Base-by-base conservation (phyloP, 192 early-diverging fungal species). In the Gigaspora rosea region DNA sequence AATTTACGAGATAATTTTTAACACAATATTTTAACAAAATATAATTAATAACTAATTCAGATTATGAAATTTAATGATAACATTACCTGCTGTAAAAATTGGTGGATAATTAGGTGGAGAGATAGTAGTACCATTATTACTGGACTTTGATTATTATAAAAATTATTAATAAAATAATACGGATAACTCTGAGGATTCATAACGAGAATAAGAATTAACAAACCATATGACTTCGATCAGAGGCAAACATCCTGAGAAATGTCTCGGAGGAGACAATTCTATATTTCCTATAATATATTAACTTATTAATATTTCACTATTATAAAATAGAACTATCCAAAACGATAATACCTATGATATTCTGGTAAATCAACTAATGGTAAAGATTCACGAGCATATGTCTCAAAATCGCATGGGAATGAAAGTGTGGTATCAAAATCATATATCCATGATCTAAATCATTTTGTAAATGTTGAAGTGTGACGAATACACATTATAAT, bases 181-280 rank as follows among this genome's bases (percentile, higher is more conserved):
- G 12, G 4, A 56, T 56, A 4, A 56, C 2, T 4, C 12, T 4
- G 18, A 54, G 3, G 3, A 54, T 8, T 13, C n/a, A 0, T 71
- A 32, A 12, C 15, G 32, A 32, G 27, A 1, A n/a, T 9, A 48
- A 27, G 22, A 35, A 33, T 41, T 33, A n/a, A 58, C 71, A n/a
- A 48, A 75, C 73, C 73, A 75, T 75, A 50, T 75, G 73, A 49
- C 46, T 50, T 61, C 73, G 33, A 64, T 75, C 61, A 49, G 73
- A 75, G 15, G 73, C 73, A 64, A 75, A 75, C 1, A 75, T 48
- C 27, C 46, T 54, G 3, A 75, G 47, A 64, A 33, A 75, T 0
- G 48, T 75, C 50, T 75, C 61, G 8, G 20, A 33, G 8, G 73
- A 59, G 9, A 75, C 57, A 46, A 75, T n/a, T 33, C 73, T 41